A percentile compares a stretch with the other conserved stretches of the same genome.
phyloP scores from a whole-genome alignment of 2,329 filamentous ascomycete species.

The Calonectria pseudoreteaudii region DNA sequence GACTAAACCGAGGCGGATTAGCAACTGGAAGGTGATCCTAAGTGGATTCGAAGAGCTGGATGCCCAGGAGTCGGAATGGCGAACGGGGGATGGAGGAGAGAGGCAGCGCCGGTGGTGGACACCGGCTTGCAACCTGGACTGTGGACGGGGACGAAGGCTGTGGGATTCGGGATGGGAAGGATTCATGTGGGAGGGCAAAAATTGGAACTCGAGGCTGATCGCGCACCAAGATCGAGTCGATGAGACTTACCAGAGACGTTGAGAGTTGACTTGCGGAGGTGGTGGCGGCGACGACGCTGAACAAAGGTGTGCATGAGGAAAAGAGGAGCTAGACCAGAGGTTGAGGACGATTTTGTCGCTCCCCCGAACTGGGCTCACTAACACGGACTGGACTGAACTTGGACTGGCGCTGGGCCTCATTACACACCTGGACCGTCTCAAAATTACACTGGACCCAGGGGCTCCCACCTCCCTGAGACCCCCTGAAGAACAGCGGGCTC shows the following conservation, averaged over 20 bases:
- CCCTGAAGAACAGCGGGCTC: conserved; percentile 4
- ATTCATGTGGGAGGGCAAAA: conserved; percentile 37
- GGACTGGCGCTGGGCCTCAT: conserved; percentile 20
- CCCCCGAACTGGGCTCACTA: conserved; percentile 43
- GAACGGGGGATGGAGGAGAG: conserved; percentile 27
- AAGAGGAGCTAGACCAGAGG: conserved; percentile 56
- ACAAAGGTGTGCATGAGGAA: conserved; percentile 57
- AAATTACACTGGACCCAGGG: conserved; percentile 22
- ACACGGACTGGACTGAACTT: conserved; percentile 33
- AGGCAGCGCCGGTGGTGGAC: conserved; percentile 32
- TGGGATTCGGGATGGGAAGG: conserved; percentile 38
- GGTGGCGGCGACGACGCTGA: conserved; percentile 50
- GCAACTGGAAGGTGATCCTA: conserved; percentile 29
- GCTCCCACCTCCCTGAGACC: not conserved
- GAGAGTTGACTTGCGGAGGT: conserved; percentile 47
- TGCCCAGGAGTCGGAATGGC: conserved; percentile 25
- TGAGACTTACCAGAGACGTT: conserved; percentile 53
- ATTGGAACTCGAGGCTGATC: conserved; percentile 47
- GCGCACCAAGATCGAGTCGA: conserved; percentile 50
- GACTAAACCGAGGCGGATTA: conserved; percentile 34
- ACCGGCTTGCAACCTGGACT: conserved; percentile 39
- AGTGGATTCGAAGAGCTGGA: conserved; percentile 15
- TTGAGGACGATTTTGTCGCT: conserved; percentile 55
- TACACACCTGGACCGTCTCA: conserved; percentile 23
- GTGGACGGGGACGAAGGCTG: conserved; percentile 41